Base-by-base conservation (phyloP, 768 basidiomycete genomes). In the Lactifluus hygrophoroides region DNA sequence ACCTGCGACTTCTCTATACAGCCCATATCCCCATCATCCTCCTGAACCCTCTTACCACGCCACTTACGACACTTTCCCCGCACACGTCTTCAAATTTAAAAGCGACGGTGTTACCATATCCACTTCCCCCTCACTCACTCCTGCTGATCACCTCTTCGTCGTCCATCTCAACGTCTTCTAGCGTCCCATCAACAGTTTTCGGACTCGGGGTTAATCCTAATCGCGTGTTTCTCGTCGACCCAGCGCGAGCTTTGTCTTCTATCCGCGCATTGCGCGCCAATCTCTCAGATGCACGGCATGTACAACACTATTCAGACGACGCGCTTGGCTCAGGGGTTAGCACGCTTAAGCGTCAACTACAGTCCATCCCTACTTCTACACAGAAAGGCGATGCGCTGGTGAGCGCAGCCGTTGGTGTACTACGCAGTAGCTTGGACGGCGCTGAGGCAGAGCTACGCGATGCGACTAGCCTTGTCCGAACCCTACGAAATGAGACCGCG, bases 21-120 rank as follows among this genome's bases (percentile, higher is more conserved):
- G 82, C 83, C 8, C 85, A 89, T 64, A 72, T 87, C 37, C 76
- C 84, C n/a, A 69, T 90, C 60, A 62, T 89, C 17, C 73, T 87
- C 16, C 78, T 73, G 66, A 86, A 88, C 58, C 84, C 86, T 6
- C 57, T 83, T 38, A 76, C 78, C 21, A 79, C 76, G 1, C 72
- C 79, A 8, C 68, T 84, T 21, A 64, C 75, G 1, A 66, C 50
- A 19, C 52, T 54, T 27, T 34, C 73, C 21, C 67, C 84, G 17
- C 51, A 61, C 16, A 7, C 47, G 2, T 38, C 57, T 11, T 57
- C 50, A 16, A 51, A 50, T 59, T 19, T 43, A 23, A 55, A 35
- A 53, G 47, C 49, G 14, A 58, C 61, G 9, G 35, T 62, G 0
- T 60, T 69, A 8, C 66, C 69, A 17, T 49, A 65, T 3, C 65